Evolutionary conservation across 2,329 filamentous ascomycete genomes (phyloP), one percentile per base, ranked within the genome.

Genomic region (Botrytis fabae): DNA sequence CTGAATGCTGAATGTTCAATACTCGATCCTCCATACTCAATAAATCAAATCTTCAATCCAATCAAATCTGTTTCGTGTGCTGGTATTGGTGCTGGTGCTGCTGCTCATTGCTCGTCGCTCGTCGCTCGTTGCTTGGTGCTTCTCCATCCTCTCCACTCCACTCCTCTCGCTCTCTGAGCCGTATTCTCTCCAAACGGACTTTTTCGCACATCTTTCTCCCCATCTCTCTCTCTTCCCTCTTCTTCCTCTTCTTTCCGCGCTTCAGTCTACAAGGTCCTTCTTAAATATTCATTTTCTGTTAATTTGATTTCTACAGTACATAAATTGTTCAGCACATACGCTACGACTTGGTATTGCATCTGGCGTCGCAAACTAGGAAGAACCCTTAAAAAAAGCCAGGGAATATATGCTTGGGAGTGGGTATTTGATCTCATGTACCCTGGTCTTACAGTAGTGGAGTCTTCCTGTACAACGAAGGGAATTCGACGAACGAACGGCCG

Each of bases 391-490:
- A 60, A 28, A 46, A 25, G 28, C 32, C 70, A 72, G 62, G 70
- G 62, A 72, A 60, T 72, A 68, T 28, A 72, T 68, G 70, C 62
- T 72, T 60, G 46, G 48, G 40, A 46, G 70, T 72, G 70, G 70
- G 42, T 68, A 72, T 69, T 59, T 72, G 70, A 72, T 72, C 70
- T 72, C 62, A 72, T 54, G 35, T 68, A 72, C 51, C 70, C 70
- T 68, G 32, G 70, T 66, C n/a, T 44, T 60, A 72, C 38, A 72
- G 51, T 68, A 68, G 71, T 73, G 71, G 64, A 70, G 54, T 51
- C 38, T 60, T 44, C 65, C 71, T 73, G 64, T 69, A 70, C 64
- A 64, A 63, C 64, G 46, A 69, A 62, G 57, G 70, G 40, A 68
- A 72, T 72, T 63, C 65, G 57, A 73, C 63, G 57, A 70, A 69